phyloP scores from a whole-genome alignment of 116 monocot genomes.

The Thalassia testudinum region DNA sequence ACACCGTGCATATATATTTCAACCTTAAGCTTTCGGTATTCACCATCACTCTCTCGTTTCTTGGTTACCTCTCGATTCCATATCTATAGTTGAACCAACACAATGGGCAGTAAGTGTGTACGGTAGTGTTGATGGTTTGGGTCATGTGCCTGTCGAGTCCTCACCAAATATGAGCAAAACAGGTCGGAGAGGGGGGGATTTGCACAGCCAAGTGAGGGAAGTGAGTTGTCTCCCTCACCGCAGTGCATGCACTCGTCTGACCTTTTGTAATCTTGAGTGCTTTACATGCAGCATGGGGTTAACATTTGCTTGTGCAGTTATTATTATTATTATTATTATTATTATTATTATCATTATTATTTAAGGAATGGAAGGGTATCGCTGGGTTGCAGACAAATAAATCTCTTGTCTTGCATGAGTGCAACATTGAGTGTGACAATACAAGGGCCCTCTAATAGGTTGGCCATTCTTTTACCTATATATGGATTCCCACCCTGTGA shows the following conservation, averaged over 20 bases:
- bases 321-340: background rate
- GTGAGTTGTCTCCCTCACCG: slow-evolving; percentile 22
- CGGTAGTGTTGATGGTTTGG: too few species aligned
- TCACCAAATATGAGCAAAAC: background rate
- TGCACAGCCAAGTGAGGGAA: slow-evolving; percentile 4
- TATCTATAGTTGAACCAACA: too few species aligned
- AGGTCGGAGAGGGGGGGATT: background rate
- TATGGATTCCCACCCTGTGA: too few species aligned
- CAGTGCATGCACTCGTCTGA: slow-evolving; percentile 15
- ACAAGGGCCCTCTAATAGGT: background rate
- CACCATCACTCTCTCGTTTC: background rate
- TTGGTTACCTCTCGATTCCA: too few species aligned
- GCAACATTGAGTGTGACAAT: slow-evolving; percentile 31
- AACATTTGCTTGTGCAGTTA: slow-evolving; percentile 3
- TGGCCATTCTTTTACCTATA: too few species aligned
- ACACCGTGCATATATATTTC: background rate
- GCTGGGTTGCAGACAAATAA: slow-evolving; percentile 23
- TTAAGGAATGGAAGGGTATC: slow-evolving; percentile 3
- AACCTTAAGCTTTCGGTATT: background rate
- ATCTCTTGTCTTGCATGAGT: slow-evolving; percentile 50
- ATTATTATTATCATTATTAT: background rate
- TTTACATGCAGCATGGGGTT: slow-evolving; percentile 22
- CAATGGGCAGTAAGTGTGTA: too few species aligned
- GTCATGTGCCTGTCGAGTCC: too few species aligned
- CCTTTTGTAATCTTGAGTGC: slow-evolving; percentile 3